Evolutionary conservation across 331 rosid species (phyloP), one percentile per base, ranked within the genome.

Genomic region (Prunus yedoensis): DNA sequence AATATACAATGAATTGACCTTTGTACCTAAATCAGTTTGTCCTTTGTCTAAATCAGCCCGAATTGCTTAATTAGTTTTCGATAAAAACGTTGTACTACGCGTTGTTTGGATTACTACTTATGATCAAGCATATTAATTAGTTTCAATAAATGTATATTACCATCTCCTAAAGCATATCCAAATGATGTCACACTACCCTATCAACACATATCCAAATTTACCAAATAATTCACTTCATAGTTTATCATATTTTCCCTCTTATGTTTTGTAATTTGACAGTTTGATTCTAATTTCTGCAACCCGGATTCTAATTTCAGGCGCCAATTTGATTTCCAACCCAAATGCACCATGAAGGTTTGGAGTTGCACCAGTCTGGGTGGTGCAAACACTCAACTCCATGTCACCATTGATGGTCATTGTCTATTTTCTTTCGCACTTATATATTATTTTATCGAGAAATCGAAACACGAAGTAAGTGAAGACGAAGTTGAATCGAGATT

Each of bases 291-390:
- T 47, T 47, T 38, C 43, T 38, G 2, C 43, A 38, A 38, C 43
- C 9, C 43, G 9, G 43, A 58, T 27, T 15, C 11, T 12, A 56
- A 58, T 74, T 74, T 61, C 77, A 74, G 77, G 67, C 20, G 61
- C 35, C 43, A 41, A 66, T 21, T 20, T 14, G 68, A 46, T 21
- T 43, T 43, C 54, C 71, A 45, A 18, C 20, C 14, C 47, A 46
- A 18, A 61, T 47, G 70, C 61, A 46, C 77, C 69, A 27, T 28
- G 70, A 46, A 38, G 69, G 58, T 30, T 61, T 62, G 77, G 78
- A 78, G 62, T 68, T 46, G 51, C 12, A 32, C 71, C 60, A 18
- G 28, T 62, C 53, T 79, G 74, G 74, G 53, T 62, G 62, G 66
- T 25, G 60, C 65, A 52, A n/a, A n/a, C 43, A 50, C 52, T 64